These are phyloP conservation scores for Acacia melanoxylon DNA, from an alignment of 306 rosid genomes.

Conservation along the genomic window DNA sequence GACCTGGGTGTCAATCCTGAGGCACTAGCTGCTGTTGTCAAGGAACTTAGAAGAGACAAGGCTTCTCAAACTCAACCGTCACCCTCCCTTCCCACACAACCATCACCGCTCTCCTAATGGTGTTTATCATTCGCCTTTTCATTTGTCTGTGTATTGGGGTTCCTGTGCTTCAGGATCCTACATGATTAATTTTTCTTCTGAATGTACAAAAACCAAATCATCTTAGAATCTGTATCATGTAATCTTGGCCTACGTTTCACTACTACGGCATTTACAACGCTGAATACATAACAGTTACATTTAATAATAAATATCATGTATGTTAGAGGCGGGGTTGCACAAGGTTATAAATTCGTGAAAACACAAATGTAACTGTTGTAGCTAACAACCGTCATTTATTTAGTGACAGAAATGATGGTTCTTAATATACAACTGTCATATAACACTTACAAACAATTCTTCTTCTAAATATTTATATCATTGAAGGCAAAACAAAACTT, in stretches of 20 bases:
- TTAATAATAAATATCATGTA: too few species aligned
- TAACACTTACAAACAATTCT: too few species aligned
- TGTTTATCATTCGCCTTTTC: not conserved
- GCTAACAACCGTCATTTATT: too few species aligned
- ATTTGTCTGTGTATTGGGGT: not conserved
- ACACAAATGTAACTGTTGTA: too few species aligned
- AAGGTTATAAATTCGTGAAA: too few species aligned
- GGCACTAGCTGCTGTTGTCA: slow-evolving; percentile 3
- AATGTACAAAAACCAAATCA: not conserved
- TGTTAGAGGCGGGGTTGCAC: too few species aligned
- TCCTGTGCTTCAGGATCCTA: not conserved
- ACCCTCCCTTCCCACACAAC: not conserved
- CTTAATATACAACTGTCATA: too few species aligned
- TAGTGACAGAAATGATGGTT: too few species aligned
- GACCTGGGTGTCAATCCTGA: slow-evolving; percentile 1
- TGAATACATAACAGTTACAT: fast-evolving
- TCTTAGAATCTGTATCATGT: not conserved
- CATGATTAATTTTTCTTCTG: not conserved
- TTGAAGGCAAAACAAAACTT: too few species aligned
- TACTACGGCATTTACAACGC: too few species aligned
- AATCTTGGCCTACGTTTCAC: not conserved
- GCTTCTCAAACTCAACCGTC: not conserved
- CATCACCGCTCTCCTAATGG: not conserved
- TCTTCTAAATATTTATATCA: too few species aligned
- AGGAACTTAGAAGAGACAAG: not conserved